phyloP scores from a whole-genome alignment of 495 filamentous ascomycete species.

The Coniosporium apollinis region DNA sequence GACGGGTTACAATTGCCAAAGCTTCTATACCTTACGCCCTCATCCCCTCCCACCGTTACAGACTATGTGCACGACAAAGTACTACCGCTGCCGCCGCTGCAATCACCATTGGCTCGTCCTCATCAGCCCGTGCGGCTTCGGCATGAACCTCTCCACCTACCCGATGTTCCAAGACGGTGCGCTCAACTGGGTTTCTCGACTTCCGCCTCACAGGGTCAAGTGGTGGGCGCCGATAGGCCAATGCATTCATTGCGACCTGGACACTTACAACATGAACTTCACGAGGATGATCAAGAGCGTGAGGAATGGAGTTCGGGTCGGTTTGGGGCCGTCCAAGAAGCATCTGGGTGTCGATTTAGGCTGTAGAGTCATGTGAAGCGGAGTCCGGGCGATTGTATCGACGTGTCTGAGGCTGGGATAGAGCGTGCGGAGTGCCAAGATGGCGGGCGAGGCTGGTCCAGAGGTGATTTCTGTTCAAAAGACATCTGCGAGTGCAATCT shows the following conservation, averaged over 20 bases:
- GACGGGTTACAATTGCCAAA: not conserved
- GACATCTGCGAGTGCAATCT: no score
- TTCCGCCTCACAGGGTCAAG: no score
- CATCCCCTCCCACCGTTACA: not conserved
- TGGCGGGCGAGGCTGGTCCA: no score
- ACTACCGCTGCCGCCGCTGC: conserved; percentile 23
- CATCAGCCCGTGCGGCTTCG: conserved; percentile 18
- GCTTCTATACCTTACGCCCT: not conserved
- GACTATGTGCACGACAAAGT: conserved; percentile 26
- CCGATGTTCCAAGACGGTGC: conserved; percentile 18
- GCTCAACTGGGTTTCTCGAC: no score
- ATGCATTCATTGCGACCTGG: no score
- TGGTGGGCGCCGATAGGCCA: no score
- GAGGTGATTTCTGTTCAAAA: no score
- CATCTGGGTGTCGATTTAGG: conserved; percentile 3
- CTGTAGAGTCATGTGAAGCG: conserved; percentile 3
- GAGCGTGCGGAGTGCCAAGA: no score
- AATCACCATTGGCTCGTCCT: conserved; percentile 24
- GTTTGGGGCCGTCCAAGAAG: not conserved
- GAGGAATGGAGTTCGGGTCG: conserved; percentile 1
- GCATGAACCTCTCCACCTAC: conserved; percentile 26
- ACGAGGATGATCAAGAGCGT: conserved; percentile 3
- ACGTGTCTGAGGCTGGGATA: no score
- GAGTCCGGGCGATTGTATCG: no score
- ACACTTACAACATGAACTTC: conserved; percentile 1